Evolutionary conservation across 2,329 filamentous ascomycete species (phyloP).

Genomic region (Fusarium subtropicale): DNA sequence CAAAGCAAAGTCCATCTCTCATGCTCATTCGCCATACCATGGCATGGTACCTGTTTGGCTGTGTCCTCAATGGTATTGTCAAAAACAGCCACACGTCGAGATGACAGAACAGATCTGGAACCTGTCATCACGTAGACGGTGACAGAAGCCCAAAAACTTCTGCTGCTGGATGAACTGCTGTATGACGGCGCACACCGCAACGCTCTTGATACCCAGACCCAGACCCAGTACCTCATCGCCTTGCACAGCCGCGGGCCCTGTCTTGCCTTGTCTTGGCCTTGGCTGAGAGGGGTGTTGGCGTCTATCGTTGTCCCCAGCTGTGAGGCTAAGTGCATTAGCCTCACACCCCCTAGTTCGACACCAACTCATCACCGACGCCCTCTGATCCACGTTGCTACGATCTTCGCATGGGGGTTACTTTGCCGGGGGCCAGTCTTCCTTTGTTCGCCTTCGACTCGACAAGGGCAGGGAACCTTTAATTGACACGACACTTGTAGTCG

Average conservation of each 20-base stretch:
- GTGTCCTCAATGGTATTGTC: constrained; percentile 38
- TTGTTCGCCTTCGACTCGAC: constrained; percentile 17
- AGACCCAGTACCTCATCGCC: constrained; percentile 27
- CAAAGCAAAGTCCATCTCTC: constrained; percentile 20
- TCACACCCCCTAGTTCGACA: constrained; percentile 34
- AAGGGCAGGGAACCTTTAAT: constrained; percentile 25
- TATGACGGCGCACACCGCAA: constrained; percentile 40
- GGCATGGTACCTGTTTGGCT: constrained; percentile 16
- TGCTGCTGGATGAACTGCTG: constrained; percentile 34
- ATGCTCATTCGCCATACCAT: constrained; percentile 17
- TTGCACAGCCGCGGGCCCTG: constrained; percentile 40
- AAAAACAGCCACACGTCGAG: constrained; percentile 12
- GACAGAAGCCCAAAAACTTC: constrained; percentile 19
- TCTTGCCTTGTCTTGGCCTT: constrained; percentile 29
- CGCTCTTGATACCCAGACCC: constrained; percentile 12
- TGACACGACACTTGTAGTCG: not conserved
- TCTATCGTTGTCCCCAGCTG: constrained; percentile 33
- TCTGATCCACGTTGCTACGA: constrained; percentile 43
- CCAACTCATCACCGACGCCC: constrained; percentile 36
- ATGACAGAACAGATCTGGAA: constrained; percentile 37
- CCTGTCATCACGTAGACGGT: constrained; percentile 38
- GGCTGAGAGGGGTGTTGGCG: constrained; percentile 38
- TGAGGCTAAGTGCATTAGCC: constrained; percentile 24
- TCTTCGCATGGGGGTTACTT: constrained; percentile 47
- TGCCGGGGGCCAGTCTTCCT: constrained; percentile 45